Conservation (phyloP, 139 green algal species). For the Desmodesmus armatus region DNA sequence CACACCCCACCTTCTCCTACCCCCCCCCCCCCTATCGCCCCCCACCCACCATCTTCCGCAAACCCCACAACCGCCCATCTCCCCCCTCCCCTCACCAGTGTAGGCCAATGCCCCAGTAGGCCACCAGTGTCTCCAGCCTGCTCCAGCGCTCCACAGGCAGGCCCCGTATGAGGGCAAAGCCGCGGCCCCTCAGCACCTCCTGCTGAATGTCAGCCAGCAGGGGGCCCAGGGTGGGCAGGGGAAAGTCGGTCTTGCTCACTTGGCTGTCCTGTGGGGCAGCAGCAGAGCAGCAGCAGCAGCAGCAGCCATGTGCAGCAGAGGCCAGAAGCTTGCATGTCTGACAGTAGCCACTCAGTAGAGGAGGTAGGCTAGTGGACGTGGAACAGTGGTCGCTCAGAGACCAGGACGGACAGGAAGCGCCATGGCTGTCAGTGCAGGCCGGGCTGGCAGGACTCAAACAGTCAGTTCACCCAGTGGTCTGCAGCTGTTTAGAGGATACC, state of each 20-base stretch:
- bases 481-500: too few relatives aligned
- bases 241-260: not conserved
- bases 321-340: not conserved
- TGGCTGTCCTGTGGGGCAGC: not conserved
- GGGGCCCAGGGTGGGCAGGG: conserved; percentile 51
- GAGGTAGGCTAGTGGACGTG: too few relatives aligned
- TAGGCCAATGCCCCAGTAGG: conserved; percentile 64
- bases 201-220: conserved; percentile 39
- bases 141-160: conserved; percentile 64
- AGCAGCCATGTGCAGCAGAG: not conserved
- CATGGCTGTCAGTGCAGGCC: too few relatives aligned
- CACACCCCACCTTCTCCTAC: too few relatives aligned
- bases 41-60: too few relatives aligned
- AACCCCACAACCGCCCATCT: too few relatives aligned
- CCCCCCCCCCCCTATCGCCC: too few relatives aligned
- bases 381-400: too few relatives aligned
- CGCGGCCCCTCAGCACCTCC: conserved; percentile 60
- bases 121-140: conserved; percentile 57
- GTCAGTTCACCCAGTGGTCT: too few relatives aligned
- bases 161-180: conserved; percentile 71
- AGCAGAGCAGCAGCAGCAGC: not conserved
- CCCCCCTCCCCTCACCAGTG: conserved; percentile 69
- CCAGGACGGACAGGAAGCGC: too few relatives aligned
- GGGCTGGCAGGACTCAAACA: too few relatives aligned
- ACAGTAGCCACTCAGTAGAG: too few relatives aligned